These are phyloP conservation scores for Cercospora beticola DNA, from an alignment of 2,329 filamentous ascomycete genomes.

Conservation along the genomic window DNA sequence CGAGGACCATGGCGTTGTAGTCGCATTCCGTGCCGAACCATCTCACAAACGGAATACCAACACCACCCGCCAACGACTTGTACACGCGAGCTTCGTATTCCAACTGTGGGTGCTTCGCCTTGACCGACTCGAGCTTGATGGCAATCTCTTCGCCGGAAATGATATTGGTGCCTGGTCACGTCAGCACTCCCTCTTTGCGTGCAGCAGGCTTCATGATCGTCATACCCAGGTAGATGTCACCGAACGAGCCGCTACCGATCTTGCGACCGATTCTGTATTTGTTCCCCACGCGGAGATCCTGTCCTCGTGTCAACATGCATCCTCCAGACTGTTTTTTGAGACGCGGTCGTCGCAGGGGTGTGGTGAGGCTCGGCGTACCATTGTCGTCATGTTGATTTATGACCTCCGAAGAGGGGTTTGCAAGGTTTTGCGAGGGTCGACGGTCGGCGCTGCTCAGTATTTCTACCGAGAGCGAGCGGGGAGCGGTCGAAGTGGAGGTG, in stretches of 20 bases:
- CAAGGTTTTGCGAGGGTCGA: slow-evolving; percentile 14
- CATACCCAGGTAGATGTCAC: slow-evolving; percentile 90
- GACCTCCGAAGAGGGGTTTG: slow-evolving; percentile 30
- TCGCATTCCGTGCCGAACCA: slow-evolving; percentile 99
- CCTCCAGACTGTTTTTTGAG: slow-evolving; percentile 31
- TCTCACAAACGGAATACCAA: slow-evolving; percentile 96
- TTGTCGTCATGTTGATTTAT: slow-evolving; percentile 58
- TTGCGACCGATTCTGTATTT: slow-evolving; percentile 99
- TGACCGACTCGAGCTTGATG: slow-evolving; percentile 99
- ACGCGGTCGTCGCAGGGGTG: slow-evolving; percentile 6
- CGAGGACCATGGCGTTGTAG: slow-evolving; percentile 99
- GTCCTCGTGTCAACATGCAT: slow-evolving; percentile 38
- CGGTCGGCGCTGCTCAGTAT: slow-evolving; percentile 29
- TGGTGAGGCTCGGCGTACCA: slow-evolving; percentile 52
- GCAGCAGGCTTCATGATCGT: slow-evolving; percentile 8
- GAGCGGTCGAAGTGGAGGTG: slow-evolving; percentile 2
- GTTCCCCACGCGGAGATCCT: slow-evolving; percentile 99
- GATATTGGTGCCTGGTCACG: slow-evolving; percentile 81
- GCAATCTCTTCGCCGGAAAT: slow-evolving; percentile 99
- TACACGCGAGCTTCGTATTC: slow-evolving; percentile 97
- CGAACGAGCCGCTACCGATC: slow-evolving; percentile 96
- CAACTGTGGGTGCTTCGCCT: slow-evolving; percentile 98
- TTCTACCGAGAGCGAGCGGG: slow-evolving; percentile 29
- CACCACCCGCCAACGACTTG: slow-evolving; percentile 86
- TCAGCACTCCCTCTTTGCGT: slow-evolving; percentile 4